Evolutionary conservation across 495 filamentous ascomycete species (phyloP).

Genomic region (Podospora conica): DNA sequence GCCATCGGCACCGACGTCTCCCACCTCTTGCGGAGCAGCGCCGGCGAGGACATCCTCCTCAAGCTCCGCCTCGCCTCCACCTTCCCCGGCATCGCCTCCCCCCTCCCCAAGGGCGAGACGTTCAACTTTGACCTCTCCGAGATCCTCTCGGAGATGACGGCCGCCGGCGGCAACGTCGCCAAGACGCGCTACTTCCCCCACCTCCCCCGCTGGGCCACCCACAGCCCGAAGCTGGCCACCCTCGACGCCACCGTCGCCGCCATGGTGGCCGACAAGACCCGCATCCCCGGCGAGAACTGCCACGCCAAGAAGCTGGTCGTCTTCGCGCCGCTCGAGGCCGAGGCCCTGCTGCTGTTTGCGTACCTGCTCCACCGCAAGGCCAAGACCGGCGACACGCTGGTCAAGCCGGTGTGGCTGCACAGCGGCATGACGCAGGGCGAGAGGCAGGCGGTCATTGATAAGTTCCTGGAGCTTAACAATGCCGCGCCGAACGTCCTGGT

Average conservation of each 20-base stretch:
- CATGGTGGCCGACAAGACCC: constrained; percentile 10
- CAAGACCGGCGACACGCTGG: neutral
- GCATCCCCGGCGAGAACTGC: constrained; percentile 7
- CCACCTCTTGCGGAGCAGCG: constrained; percentile 7
- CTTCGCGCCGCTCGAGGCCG: constrained; percentile 22
- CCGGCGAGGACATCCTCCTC: constrained; percentile 10
- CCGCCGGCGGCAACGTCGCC: constrained; percentile 1
- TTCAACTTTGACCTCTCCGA: constrained; percentile 18
- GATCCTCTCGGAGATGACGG: constrained; percentile 1
- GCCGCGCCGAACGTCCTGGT: constrained; percentile 22
- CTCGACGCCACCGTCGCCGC: constrained; percentile 6
- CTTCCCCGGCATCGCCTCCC: constrained; percentile 17
- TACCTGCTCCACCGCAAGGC: constrained; percentile 12
- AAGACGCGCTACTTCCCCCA: constrained; percentile 13
- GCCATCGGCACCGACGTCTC: neutral
- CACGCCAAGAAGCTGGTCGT: constrained; percentile 20
- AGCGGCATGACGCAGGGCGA: neutral
- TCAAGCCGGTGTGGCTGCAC: constrained; percentile 15
- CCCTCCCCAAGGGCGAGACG: neutral
- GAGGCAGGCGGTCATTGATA: constrained; percentile 9
- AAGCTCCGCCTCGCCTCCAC: constrained; percentile 21
- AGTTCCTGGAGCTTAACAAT: constrained; percentile 15
- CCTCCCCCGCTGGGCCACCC: constrained; percentile 13
- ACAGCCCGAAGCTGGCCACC: constrained; percentile 19
- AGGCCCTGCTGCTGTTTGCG: constrained; percentile 16